These are phyloP conservation scores for Rehmannia glutinosa DNA, from an alignment of 257 asterid species.

Conservation along the genomic window DNA sequence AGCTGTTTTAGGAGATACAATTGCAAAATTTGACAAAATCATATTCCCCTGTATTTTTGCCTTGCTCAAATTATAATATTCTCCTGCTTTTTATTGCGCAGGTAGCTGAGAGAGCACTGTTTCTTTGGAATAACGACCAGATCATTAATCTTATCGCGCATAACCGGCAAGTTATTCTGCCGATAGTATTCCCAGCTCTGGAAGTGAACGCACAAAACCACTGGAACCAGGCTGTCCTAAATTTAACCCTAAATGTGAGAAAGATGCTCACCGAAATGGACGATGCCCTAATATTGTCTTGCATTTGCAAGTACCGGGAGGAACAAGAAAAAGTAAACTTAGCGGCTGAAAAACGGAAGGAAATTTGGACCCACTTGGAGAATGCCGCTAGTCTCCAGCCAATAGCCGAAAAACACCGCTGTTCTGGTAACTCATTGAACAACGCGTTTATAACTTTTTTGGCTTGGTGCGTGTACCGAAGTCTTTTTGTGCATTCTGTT, in stretches of 20 bases:
- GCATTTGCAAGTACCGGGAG: constrained; percentile 48
- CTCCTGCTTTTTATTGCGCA: constrained; percentile 12
- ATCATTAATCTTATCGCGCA: constrained; percentile 55
- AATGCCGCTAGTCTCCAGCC: constrained; percentile 61
- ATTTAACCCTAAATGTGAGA: constrained; percentile 57
- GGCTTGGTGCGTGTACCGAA: too few species aligned
- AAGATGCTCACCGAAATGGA: constrained; percentile 78
- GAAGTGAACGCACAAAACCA: constrained; percentile 63
- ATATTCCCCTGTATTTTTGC: too few species aligned
- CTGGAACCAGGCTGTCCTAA: constrained; percentile 79
- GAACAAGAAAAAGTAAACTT: constrained; percentile 33
- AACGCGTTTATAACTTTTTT: too few species aligned
- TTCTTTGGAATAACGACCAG: constrained; percentile 80
- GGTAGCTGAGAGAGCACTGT: constrained; percentile 93
- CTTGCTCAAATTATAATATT: too few species aligned
- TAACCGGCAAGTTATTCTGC: constrained; percentile 69
- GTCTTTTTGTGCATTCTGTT: too few species aligned
- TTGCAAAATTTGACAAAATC: background rate
- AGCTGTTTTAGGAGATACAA: background rate
- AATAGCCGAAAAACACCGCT: constrained; percentile 48
- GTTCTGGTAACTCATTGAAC: constrained; percentile 53
- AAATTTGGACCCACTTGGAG: constrained; percentile 60
- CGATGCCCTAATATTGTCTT: constrained; percentile 42
- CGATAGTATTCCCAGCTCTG: constrained; percentile 73
- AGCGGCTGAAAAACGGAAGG: constrained; percentile 39